Conservation (phyloP, 768 basidiomycete genomes). For the Boletus pseudopeckii region DNA sequence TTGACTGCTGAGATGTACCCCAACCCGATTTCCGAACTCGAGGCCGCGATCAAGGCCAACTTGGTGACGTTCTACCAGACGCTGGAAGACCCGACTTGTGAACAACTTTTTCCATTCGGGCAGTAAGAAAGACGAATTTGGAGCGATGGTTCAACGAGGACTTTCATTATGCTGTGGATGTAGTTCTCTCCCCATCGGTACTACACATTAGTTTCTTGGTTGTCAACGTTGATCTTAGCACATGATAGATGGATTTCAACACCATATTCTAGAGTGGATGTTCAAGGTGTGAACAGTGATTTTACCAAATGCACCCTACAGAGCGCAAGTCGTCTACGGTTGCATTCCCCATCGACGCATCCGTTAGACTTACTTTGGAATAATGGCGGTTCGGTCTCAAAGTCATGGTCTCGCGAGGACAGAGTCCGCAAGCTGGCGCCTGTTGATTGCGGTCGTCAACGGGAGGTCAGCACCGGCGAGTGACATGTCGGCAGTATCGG, state of each 20-base stretch:
- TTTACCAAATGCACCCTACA: background rate
- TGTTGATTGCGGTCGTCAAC: background rate
- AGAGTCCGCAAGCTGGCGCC: background rate
- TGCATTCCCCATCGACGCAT: background rate
- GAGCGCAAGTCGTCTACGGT: background rate
- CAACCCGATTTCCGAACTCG: slow-evolving; percentile 16
- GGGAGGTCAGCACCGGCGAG: background rate
- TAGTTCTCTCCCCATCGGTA: background rate
- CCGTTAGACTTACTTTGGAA: background rate
- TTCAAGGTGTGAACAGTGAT: slow-evolving; percentile 10
- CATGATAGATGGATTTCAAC: background rate
- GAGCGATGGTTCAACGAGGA: no score
- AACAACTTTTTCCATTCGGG: slow-evolving; percentile 16
- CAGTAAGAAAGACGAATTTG: background rate
- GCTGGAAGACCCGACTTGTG: slow-evolving; percentile 7
- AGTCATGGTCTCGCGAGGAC: slow-evolving; percentile 17
- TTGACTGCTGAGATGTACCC: slow-evolving; percentile 19
- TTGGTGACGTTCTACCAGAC: slow-evolving; percentile 14
- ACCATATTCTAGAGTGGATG: background rate
- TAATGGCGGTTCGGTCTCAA: background rate
- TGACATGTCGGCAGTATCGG: background rate
- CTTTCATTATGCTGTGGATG: background rate
- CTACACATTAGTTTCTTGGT: background rate
- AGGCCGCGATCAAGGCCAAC: slow-evolving; percentile 21
- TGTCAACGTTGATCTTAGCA: background rate